Percentiles rank a stretch among this genome's conserved stretches.
phyloP scores from a whole-genome alignment of 257 asterid genomes.

The Nicotiana paniculata region DNA sequence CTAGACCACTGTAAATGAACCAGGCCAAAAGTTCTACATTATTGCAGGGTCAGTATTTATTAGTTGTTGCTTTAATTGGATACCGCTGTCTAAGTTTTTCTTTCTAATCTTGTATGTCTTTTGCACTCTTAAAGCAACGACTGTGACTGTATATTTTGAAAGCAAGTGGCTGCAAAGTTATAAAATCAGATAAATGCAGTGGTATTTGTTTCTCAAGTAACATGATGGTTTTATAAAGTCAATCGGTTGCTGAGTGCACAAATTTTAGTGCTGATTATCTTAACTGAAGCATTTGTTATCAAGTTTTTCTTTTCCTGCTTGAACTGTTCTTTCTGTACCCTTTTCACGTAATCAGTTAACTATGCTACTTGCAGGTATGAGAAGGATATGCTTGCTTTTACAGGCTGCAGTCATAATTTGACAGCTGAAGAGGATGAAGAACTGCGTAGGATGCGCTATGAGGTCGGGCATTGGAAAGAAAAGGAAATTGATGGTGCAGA shows the following conservation, averaged over 20 bases:
- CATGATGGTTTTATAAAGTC: neutral
- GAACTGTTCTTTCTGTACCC: neutral
- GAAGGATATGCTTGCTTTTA: constrained; percentile 98
- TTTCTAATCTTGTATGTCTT: neutral
- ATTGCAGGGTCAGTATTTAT: neutral
- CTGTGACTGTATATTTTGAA: neutral
- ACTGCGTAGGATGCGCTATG: constrained; percentile 73
- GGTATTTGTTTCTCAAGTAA: neutral
- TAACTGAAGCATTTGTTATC: neutral
- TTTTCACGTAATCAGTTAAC: constrained; percentile 1
- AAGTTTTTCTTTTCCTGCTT: neutral
- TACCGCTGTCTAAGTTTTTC: neutral
- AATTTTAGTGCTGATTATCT: neutral
- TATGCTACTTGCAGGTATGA: constrained; percentile 61
- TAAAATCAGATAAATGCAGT: neutral
- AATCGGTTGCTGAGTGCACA: neutral
- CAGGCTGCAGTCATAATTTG: constrained; percentile 93
- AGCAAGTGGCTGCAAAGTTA: neutral
- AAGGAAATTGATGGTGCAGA: constrained; percentile 84
- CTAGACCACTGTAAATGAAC: neutral
- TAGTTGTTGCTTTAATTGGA: neutral
- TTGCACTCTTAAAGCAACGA: neutral
- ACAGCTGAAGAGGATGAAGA: constrained; percentile 78
- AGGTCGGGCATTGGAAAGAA: constrained; percentile 96
- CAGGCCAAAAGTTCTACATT: neutral